These are phyloP conservation scores for Ceratocystis ficicola DNA, from an alignment of 2,329 filamentous ascomycete genomes.

Conservation along the genomic window DNA sequence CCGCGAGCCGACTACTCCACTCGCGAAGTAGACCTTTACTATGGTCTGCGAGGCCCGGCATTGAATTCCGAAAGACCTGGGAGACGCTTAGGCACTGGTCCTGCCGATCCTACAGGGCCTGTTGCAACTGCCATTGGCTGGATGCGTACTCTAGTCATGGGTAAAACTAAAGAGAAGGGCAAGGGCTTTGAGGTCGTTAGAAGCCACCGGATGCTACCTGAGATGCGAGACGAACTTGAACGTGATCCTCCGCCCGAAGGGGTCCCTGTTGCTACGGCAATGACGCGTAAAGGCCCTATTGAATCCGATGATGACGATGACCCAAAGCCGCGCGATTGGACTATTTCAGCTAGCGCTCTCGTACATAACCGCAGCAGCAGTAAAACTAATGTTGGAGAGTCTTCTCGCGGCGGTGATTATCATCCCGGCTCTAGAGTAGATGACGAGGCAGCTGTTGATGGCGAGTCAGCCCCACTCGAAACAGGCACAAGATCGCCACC, in stretches of 20 bases:
- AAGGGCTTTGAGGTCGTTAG: constrained; percentile 96
- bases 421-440: constrained; percentile 21
- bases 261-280: constrained; percentile 52
- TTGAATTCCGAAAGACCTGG: constrained; percentile 70
- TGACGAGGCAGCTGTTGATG: constrained; percentile 19
- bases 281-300: constrained; percentile 47
- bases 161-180: constrained; percentile 83
- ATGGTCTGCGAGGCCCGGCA: constrained; percentile 69
- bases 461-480: constrained; percentile 15
- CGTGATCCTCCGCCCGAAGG: constrained; percentile 56
- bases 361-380: background rate
- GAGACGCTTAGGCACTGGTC: constrained; percentile 80
- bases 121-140: constrained; percentile 82
- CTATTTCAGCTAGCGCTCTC: constrained; percentile 9
- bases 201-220: constrained; percentile 70
- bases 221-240: constrained; percentile 38
- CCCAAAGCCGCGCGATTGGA: constrained; percentile 24
- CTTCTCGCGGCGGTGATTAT: constrained; percentile 33
- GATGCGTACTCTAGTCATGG: constrained; percentile 67
- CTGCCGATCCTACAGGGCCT: constrained; percentile 84
- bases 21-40: constrained; percentile 93
- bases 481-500: constrained; percentile 2
- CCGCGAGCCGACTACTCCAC: constrained; percentile 77
- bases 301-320: constrained; percentile 52
- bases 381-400: constrained; percentile 31